These are phyloP conservation scores for Microbotryum scabiosae DNA, from an alignment of 1,284 basidiomycete species.

Conservation along the genomic window DNA sequence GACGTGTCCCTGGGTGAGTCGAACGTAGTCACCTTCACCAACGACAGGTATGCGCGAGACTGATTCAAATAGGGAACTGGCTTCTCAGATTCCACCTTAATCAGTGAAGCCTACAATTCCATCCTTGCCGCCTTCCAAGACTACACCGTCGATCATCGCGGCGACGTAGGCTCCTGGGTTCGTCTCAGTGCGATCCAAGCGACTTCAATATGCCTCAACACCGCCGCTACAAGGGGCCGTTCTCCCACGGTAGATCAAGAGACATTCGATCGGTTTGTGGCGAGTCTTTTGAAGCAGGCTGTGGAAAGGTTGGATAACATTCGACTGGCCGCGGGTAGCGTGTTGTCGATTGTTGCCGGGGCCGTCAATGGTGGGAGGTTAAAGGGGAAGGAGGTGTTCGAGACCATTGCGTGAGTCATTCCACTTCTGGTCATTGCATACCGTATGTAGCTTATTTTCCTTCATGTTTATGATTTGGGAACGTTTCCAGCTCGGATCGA, in stretches of 20 bases:
- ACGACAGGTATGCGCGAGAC: neutral
- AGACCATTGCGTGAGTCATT: conserved; percentile 23
- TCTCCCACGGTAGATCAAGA: conserved; percentile 5
- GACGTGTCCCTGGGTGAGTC: too few relatives aligned
- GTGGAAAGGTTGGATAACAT: conserved; percentile 87
- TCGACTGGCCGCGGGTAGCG: conserved; percentile 63
- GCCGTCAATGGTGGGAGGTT: conserved; percentile 43
- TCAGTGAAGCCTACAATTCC: neutral
- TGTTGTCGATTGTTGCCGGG: conserved; percentile 48
- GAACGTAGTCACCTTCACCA: too few relatives aligned
- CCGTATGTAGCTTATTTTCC: neutral
- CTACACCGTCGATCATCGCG: conserved; percentile 87
- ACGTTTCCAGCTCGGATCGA: neutral
- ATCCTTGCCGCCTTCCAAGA: conserved; percentile 62
- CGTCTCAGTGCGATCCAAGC: conserved; percentile 47
- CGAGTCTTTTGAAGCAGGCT: conserved; percentile 73
- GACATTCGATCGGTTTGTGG: conserved; percentile 32
- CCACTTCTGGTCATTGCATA: conserved; percentile 5
- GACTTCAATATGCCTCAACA: conserved; percentile 47
- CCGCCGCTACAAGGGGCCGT: neutral
- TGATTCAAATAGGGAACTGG: neutral
- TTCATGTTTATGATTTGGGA: neutral
- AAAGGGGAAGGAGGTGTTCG: conserved; percentile 40
- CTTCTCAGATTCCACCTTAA: neutral
- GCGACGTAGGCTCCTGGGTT: conserved; percentile 96